Evolutionary conservation across 2,329 filamentous ascomycete species (phyloP), one percentile per base, ranked within the genome.

Genomic region (Penicillium verrucosum): DNA sequence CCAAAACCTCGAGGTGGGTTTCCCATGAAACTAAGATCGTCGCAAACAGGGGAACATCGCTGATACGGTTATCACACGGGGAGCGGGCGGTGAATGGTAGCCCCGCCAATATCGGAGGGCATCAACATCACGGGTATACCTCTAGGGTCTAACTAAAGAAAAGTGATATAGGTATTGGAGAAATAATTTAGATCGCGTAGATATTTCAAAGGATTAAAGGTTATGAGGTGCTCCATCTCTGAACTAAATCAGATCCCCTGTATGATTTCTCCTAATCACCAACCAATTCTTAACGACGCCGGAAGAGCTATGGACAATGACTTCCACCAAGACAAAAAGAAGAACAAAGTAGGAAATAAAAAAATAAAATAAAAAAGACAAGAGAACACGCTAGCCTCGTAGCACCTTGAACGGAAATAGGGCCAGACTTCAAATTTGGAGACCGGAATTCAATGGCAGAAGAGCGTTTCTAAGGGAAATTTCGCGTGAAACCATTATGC

Each of bases 211-310:
- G n/a, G 12, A 50, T 54, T 50, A 43, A 51, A 30, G 21, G 37
- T 43, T 43, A 51, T 52, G 34, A 56, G 40, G 32, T 51, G 25
- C 40, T 30, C 29, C 54, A 53, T 57, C 48, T 54, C 44, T 56
- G 51, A 43, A 50, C 45, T 29, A 38, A 51, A 57, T 60, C 55
- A 57, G 23, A 44, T 48, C 8, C 30, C 50, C 38, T 40, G 45
- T 58, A 58, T 56, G 44, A 59, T 57, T 62, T 57, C 59, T 51
- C 58, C 56, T 38, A 54, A 55, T 65, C 60, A 62, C 62, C 64
- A 59, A 48, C 64, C 61, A 47, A 49, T 60, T 65, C 62, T 64
- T 64, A 42, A 64, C 57, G 64, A 66, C 64, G 64, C 64, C 64
- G 60, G 53, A 62, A 54, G 50, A 66, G 57, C 58, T 66, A 66